phyloP scores from a whole-genome alignment of 306 rosid genomes.

The Biancaea sappan region DNA sequence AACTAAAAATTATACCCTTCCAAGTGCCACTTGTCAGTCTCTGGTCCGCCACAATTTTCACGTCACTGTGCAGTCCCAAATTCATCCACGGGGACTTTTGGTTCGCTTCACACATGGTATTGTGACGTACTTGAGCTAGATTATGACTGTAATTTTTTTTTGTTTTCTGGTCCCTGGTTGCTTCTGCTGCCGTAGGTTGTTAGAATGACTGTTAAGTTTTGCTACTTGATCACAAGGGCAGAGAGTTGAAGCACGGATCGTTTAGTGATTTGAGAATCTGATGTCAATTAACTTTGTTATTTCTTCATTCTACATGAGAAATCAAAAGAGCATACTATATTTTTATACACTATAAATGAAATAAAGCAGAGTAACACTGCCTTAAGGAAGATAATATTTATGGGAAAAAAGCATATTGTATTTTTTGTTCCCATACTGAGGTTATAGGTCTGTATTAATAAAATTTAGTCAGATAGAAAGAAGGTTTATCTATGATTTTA shows the following conservation, averaged over 20 bases:
- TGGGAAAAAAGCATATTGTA: not conserved
- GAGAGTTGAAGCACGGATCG: not conserved
- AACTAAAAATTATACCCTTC: too few relatives aligned
- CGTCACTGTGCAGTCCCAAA: too few relatives aligned
- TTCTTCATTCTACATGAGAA: not conserved
- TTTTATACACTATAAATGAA: not conserved
- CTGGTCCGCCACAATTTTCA: too few relatives aligned
- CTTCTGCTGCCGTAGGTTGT: not conserved
- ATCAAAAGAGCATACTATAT: not conserved
- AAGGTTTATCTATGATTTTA: not conserved
- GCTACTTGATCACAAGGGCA: not conserved
- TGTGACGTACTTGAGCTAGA: conserved; percentile 14
- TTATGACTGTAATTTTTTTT: not conserved
- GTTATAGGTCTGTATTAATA: conserved; percentile 6
- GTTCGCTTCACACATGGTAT: conserved; percentile 3
- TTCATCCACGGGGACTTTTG: not conserved
- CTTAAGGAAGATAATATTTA: not conserved
- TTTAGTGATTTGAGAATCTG: not conserved
- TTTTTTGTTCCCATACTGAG: not conserved
- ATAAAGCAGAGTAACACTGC: not conserved
- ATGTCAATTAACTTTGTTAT: not conserved
- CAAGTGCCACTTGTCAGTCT: too few relatives aligned
- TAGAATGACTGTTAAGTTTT: not conserved
- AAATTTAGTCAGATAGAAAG: conserved; percentile 1
- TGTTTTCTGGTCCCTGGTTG: not conserved